Evolutionary conservation across 371 early-diverging fungal genomes (phyloP), one percentile per base, ranked within the genome.

Genomic region (Mortierella sp.): DNA sequence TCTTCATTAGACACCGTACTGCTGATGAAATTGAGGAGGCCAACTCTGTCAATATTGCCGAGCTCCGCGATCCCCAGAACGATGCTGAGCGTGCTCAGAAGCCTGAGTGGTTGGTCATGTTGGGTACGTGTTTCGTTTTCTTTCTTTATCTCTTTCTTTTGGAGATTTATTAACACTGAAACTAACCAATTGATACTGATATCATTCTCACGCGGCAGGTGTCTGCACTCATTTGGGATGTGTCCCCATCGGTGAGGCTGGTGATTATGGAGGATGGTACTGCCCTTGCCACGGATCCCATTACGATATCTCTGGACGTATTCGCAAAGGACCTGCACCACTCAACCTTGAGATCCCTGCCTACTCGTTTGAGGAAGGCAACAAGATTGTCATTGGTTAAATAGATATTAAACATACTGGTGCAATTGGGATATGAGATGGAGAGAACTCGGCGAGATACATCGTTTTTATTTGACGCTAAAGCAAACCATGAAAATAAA

Each of bases 221-320:
- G 95, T 98, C 78, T 98, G 99, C 93, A 98, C 99, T 70, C 99
- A 98, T 87, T 91, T 98, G 88, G 93, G 99, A 84, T 98, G 99
- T 90, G 98, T 98, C 62, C 99, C 99, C 69, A 94, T 98, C 79
- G 98, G 97, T 71, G 98, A 98, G 84, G 93, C 98, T 86, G 98
- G 98, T 87, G 99, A 98, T 76, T 98, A 88, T 83, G 97, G 96
- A 81, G 99, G 98, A 76, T 98, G 98, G 98, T 98, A 97, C 91
- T 98, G 99, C 91, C 99, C 99, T 66, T 98, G 99, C 94, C 98
- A 97, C 89, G 98, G 99, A 78, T 97, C 97, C 68, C 80, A 80
- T 37, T 81, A 81, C 72, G 87, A 87, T 73, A 86, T 87, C 71
- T 87, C 87, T 69, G 97, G 97, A 64, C 96, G 98, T 88, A 97